Base-by-base conservation (phyloP, 495 filamentous ascomycete species). In the Aspergillus carlsbadensis region DNA sequence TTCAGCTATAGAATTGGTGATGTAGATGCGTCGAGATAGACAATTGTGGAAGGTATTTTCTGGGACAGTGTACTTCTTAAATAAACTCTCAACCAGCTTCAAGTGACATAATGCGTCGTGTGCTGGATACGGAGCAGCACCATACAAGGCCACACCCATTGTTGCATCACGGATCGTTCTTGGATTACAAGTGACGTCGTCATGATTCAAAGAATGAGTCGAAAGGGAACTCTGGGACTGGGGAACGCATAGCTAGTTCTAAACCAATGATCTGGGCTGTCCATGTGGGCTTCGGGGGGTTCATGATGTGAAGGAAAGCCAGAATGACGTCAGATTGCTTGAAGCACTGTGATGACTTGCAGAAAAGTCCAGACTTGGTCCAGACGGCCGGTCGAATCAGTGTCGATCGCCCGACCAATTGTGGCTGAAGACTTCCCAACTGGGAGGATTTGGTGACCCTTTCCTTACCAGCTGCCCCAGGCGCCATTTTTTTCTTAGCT, bases 141-240 rank as follows among this genome's bases (percentile, higher is more conserved):
- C 15, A 22, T 6, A 17, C 24, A 46, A 10, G 17, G 8, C 21
- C n/a, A n/a, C n/a, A n/a, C 35, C 24, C 6, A 26, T 36, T 15
- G 42, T 41, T 52, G 47, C 54, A 59, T 60, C 54, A 64, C 54
- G 43, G 54, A 44, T 29, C 18, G 24, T 49, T 24, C 21, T 31
- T 40, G 17, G 17, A 34, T 8, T n/a, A 29, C 35, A 18, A 50
- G 64, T 77, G 73, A 77, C 73, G 73, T 77, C 70, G 67, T 72
- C 66, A 77, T 77, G 73, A 77, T 66, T 22, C 52, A 47, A 62
- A 68, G 63, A 67, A 34, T 24, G 34, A 29, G 44, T 33, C 45
- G n/a, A 35, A n/a, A 31, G 14, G 29, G 18, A 49, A 49, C 11
- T 11, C 31, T 37, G 31, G 40, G 39, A 43, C 33, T 44, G n/a